These are phyloP conservation scores for Penicillium odoratum DNA, from an alignment of 495 filamentous ascomycete species.

Conservation along the genomic window DNA sequence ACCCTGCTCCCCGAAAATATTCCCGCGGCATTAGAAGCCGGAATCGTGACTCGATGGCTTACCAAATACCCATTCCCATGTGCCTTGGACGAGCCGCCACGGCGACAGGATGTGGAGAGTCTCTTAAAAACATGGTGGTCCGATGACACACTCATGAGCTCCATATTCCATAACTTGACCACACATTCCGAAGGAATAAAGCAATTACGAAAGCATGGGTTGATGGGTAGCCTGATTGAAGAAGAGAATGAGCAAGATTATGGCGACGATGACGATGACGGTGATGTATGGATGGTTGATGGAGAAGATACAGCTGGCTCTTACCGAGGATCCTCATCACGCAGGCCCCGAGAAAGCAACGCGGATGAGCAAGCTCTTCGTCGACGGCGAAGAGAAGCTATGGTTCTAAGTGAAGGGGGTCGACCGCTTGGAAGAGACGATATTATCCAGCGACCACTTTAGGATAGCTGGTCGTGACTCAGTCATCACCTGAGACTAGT, in stretches of 20 bases:
- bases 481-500: background rate
- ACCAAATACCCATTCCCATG: constrained; percentile 52
- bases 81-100: constrained; percentile 33
- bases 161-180: constrained; percentile 39
- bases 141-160: constrained; percentile 47
- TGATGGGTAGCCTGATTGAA: constrained; percentile 46
- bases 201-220: constrained; percentile 45
- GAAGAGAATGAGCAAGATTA: constrained; percentile 49
- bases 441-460: constrained; percentile 49
- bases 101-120: constrained; percentile 41
- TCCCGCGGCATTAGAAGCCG: constrained; percentile 41
- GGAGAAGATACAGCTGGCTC: constrained; percentile 46
- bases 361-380: constrained; percentile 50
- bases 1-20: constrained; percentile 41
- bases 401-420: constrained; percentile 54
- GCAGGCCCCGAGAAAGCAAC: constrained; percentile 45
- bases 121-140: constrained; percentile 50
- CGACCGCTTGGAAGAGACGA: constrained; percentile 49
- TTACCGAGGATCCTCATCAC: constrained; percentile 25
- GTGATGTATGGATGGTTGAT: constrained; percentile 54
- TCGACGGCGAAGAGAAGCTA: constrained; percentile 53
- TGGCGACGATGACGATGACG: constrained; percentile 48
- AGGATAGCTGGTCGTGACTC: constrained; percentile 13
- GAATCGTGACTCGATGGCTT: constrained; percentile 50
- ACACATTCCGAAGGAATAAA: constrained; percentile 35